Base-by-base conservation (phyloP, 1,284 basidiomycete species). In the Tilletia indica region DNA sequence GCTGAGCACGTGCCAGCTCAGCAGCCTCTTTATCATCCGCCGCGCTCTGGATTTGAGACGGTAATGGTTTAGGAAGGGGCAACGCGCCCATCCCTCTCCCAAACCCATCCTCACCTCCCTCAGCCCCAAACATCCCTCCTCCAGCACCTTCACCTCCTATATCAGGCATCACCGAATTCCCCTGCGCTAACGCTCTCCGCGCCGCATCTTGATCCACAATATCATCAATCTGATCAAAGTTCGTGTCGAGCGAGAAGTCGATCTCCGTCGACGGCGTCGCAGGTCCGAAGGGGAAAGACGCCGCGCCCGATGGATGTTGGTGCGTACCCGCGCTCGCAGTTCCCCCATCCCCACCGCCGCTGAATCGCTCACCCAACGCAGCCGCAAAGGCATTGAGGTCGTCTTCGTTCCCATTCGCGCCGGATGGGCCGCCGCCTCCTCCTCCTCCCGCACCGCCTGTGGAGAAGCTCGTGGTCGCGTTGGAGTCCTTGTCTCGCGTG, bases 211-310 rank as follows among this genome's bases (percentile, higher is more conserved):
- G 84, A 83, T 93, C 87, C 76, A 96, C 87, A 82, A 96, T 93
- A 39, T 92, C 93, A 67, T 92, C 91, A 88, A 97, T 93, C 72
- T 90, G 87, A 42, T 91, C 88, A 56, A 95, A 86, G 76, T 95
- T 89, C 67, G 90, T 91, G 85, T 95, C 92, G 49, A 94, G 87
- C 25, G 86, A 87, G 77, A 89, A 39, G 14, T 66, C 72, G 12
- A 75, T 70, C 21, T 74, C 74, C 21, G 34, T 16, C 11, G n/a
- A 25, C 0, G 66, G 66, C 8, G 66, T 67, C 42, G 14, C 61
- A 38, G 61, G 61, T 19, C 61, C 61, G n/a, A 64, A 64, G 61
- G 61, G 61, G 36, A 64, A 64, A 16, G 31, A 11, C 3, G 61
- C 61, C 14, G 61, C 31, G 16, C 58, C 58, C 1, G n/a, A 16